These are phyloP conservation scores for Pichia pseudocactophila DNA, from an alignment of 805 yeast genomes.

Conservation along the genomic window DNA sequence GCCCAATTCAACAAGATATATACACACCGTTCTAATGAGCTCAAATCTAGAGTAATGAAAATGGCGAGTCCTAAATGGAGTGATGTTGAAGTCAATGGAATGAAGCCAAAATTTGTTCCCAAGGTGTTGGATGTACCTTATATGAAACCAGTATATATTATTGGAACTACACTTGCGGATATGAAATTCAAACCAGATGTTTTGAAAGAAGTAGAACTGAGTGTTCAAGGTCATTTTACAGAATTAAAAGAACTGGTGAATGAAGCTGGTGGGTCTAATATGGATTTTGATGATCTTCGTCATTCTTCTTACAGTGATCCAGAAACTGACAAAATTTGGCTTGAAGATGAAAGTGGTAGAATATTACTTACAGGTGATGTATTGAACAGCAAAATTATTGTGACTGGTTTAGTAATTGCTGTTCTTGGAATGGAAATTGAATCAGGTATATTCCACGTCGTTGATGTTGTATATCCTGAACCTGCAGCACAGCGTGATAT, in stretches of 20 bases:
- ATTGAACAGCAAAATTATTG: conserved; percentile 51
- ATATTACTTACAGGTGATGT: conserved; percentile 61
- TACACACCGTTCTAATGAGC: conserved; percentile 37
- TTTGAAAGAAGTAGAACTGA: conserved; percentile 65
- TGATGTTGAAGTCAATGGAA: conserved; percentile 31
- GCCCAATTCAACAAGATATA: conserved; percentile 55
- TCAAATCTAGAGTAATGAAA: conserved; percentile 39
- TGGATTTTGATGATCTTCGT: conserved; percentile 24
- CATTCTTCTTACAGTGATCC: conserved; percentile 44
- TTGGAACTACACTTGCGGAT: conserved; percentile 82
- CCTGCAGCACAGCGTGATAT: conserved; percentile 43
- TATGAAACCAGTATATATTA: conserved; percentile 65
- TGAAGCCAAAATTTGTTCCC: conserved; percentile 25
- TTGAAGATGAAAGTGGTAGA: conserved; percentile 93
- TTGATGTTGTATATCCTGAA: conserved; percentile 70
- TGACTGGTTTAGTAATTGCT: conserved; percentile 86
- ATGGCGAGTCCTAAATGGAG: conserved; percentile 36
- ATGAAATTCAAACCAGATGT: conserved; percentile 81
- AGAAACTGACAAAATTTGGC: conserved; percentile 49
- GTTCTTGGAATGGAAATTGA: conserved; percentile 77
- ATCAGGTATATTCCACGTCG: conserved; percentile 76
- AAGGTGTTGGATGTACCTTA: conserved; percentile 56
- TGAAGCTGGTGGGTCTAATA: conserved; percentile 11
- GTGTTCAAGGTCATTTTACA: conserved; percentile 43
- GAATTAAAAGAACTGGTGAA: conserved; percentile 6